phyloP scores from a whole-genome alignment of 129 eudicot species.

The Centrapalus pauciflorus region DNA sequence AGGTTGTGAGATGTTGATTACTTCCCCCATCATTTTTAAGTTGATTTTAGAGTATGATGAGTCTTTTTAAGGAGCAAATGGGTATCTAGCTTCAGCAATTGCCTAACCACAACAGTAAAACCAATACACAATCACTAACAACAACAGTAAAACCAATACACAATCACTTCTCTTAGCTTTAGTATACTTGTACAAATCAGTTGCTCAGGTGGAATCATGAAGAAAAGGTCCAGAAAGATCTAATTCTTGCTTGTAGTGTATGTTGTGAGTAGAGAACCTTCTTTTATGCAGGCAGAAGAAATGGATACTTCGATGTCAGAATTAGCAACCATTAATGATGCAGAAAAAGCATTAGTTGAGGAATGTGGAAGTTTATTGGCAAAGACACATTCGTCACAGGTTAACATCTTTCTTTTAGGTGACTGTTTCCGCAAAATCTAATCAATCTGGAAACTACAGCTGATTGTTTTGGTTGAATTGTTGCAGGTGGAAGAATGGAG shows the following conservation, averaged over 20 bases:
- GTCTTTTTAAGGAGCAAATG: too few species aligned
- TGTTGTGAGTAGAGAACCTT: neutral
- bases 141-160: too few species aligned
- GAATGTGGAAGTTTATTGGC: slow-evolving; percentile 64
- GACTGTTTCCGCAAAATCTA: neutral
- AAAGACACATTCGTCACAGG: slow-evolving; percentile 53
- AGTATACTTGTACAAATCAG: too few species aligned
- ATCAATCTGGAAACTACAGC: neutral
- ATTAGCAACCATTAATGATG: slow-evolving; percentile 46
- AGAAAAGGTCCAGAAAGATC: neutral
- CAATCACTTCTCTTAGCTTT: too few species aligned
- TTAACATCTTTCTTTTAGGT: neutral
- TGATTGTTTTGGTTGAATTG: slow-evolving; percentile 7
- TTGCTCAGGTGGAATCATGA: neutral
- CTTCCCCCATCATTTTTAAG: too few species aligned
- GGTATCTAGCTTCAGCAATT: too few species aligned
- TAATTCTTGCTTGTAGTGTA: neutral
- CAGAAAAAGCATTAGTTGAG: slow-evolving; percentile 45
- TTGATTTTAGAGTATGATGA: too few species aligned
- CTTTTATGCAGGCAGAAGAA: slow-evolving; percentile 62
- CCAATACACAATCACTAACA: too few species aligned
- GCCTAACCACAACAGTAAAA: too few species aligned
- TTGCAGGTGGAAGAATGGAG: slow-evolving; percentile 75
- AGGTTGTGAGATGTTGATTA: too few species aligned
- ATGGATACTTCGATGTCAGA: slow-evolving; percentile 49